Evolutionary conservation across 352 stramenopile species (phyloP).

Genomic region (Globisporangium canariense): DNA sequence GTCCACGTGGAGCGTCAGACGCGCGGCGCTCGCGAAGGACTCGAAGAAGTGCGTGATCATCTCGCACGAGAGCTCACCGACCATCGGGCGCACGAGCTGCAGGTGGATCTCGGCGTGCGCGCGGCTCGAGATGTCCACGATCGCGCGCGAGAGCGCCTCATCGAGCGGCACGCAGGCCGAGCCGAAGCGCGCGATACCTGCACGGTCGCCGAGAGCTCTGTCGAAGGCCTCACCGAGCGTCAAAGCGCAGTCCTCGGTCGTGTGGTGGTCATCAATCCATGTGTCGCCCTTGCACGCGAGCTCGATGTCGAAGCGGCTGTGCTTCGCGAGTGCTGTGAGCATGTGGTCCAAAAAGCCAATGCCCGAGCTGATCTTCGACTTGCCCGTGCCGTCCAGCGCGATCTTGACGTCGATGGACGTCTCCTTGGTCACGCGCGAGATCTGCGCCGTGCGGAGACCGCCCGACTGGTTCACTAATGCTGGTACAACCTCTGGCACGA

Average conservation of each 20-base stretch:
- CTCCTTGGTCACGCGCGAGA: conserved; percentile 91
- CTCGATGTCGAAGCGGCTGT: conserved; percentile 88
- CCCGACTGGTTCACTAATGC: conserved; percentile 1
- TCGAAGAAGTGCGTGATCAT: conserved; percentile 96
- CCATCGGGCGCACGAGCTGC: conserved; percentile 77
- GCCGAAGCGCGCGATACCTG: conserved; percentile 88
- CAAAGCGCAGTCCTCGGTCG: conserved; percentile 93
- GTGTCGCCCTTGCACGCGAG: conserved; percentile 91
- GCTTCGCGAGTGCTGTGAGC: conserved; percentile 84
- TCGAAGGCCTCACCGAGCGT: conserved; percentile 92
- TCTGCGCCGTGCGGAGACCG: conserved; percentile 31
- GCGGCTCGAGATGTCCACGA: conserved; percentile 94
- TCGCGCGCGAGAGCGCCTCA: conserved; percentile 87
- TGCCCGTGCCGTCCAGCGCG: conserved; percentile 86
- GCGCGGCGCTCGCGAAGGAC: conserved; percentile 90
- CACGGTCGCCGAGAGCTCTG: conserved; percentile 86
- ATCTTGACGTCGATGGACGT: conserved; percentile 91
- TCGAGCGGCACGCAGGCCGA: conserved; percentile 88
- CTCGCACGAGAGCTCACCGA: conserved; percentile 89
- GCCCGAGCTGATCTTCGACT: conserved; percentile 82
- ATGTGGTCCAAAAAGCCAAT: conserved; percentile 94
- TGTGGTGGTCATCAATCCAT: conserved; percentile 97
- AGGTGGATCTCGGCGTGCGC: conserved; percentile 90
- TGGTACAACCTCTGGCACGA: conserved; percentile 35
- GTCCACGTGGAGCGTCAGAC: conserved; percentile 92